phyloP scores from a whole-genome alignment of 352 stramenopile species.

The Phytophthora meadii region DNA sequence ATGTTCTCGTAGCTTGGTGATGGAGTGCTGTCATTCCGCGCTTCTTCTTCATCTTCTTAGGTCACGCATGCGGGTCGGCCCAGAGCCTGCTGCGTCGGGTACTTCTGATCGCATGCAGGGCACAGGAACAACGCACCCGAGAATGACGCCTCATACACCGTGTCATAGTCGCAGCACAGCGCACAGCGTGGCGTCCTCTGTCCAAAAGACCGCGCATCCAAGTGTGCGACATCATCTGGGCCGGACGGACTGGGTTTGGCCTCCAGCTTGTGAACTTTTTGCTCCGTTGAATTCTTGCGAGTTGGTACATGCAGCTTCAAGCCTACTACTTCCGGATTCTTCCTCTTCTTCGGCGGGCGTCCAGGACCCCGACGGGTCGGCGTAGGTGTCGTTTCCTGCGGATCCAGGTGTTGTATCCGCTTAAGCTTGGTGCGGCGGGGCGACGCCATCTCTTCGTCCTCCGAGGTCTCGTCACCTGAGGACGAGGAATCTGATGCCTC shows the following conservation, averaged over 20 bases:
- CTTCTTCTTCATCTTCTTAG: slow-evolving; percentile 6
- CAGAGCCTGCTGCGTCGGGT: slow-evolving; percentile 78
- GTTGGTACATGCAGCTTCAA: slow-evolving; percentile 17
- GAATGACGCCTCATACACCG: slow-evolving; percentile 41
- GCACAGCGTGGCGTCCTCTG: slow-evolving; percentile 63
- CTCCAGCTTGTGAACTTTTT: slow-evolving; percentile 1
- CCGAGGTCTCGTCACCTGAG: slow-evolving; percentile 39
- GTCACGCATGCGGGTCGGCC: slow-evolving; percentile 59
- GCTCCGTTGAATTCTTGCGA: slow-evolving; percentile 1
- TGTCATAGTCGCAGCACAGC: slow-evolving; percentile 62
- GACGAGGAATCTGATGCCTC: slow-evolving; percentile 44
- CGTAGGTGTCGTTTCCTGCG: not conserved
- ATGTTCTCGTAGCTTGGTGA: not conserved
- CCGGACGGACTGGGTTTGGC: slow-evolving; percentile 49
- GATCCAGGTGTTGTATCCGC: slow-evolving; percentile 14
- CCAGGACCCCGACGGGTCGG: slow-evolving; percentile 26
- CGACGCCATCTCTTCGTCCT: slow-evolving; percentile 26
- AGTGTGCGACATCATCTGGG: slow-evolving; percentile 53
- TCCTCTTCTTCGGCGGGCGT: slow-evolving; percentile 34
- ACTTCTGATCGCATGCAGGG: slow-evolving; percentile 78
- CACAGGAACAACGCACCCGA: slow-evolving; percentile 73
- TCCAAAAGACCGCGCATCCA: slow-evolving; percentile 35
- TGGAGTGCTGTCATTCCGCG: no score
- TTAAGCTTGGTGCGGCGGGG: slow-evolving; percentile 13
- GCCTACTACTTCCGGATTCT: slow-evolving; percentile 19